phyloP scores from a whole-genome alignment of 2,329 filamentous ascomycete species.

The Colletotrichum filicis region DNA sequence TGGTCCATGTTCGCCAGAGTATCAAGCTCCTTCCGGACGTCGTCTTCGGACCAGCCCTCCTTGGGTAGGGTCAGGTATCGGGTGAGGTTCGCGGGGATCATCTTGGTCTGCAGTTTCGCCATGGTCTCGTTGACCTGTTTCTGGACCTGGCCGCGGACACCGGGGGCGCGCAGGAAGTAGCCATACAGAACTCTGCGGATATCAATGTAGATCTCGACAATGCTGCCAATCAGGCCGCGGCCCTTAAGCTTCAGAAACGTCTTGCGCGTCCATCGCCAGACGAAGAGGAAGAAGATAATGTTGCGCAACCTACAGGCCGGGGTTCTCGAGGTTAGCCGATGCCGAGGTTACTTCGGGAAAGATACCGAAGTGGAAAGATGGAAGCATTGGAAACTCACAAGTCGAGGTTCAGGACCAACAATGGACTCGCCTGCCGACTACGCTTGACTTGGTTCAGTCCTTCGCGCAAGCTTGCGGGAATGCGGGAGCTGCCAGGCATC shows the following conservation, averaged over 20 bases:
- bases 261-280: constrained; percentile 84
- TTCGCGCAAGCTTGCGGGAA: constrained; percentile 77
- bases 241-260: constrained; percentile 87
- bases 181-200: constrained; percentile 82
- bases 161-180: constrained; percentile 86
- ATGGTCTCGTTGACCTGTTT: constrained; percentile 85
- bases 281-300: constrained; percentile 87
- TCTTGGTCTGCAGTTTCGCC: constrained; percentile 83
- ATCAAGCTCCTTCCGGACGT: constrained; percentile 82
- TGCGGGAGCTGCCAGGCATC: constrained; percentile 75
- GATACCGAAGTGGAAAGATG: not conserved
- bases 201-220: constrained; percentile 78
- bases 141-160: constrained; percentile 86
- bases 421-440: constrained; percentile 63
- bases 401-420: constrained; percentile 73
- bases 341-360: not conserved
- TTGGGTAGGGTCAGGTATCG: constrained; percentile 82
- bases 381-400: constrained; percentile 63
- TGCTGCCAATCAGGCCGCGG: constrained; percentile 84
- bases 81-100: constrained; percentile 79
- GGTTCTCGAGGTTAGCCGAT: constrained; percentile 12
- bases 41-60: constrained; percentile 84
- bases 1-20: constrained; percentile 88
- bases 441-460: constrained; percentile 71
- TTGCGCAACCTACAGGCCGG: constrained; percentile 75